Conservation (phyloP, 345 rosid species). For the Mangifera indica region DNA sequence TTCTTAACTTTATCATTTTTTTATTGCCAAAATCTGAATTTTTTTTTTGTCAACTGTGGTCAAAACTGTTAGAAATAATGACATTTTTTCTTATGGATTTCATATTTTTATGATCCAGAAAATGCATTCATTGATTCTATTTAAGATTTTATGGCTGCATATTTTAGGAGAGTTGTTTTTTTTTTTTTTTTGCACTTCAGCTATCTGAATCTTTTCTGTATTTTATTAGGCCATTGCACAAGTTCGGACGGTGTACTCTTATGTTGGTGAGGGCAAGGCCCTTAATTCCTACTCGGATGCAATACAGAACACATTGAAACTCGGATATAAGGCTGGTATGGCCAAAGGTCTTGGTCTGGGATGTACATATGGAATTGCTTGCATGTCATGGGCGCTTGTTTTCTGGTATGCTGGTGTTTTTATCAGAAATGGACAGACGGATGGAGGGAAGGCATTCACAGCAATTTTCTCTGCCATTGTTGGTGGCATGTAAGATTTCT, state of each 20-base stretch:
- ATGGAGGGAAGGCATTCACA: conserved; percentile 98
- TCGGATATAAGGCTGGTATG: conserved; percentile 99
- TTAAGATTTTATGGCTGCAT: neutral
- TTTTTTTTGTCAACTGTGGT: neutral
- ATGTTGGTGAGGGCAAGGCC: conserved; percentile 97
- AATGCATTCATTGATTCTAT: neutral
- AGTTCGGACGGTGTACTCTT: conserved; percentile 93
- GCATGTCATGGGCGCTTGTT: conserved; percentile 99
- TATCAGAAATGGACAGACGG: conserved; percentile 84
- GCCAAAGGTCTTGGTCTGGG: conserved; percentile 99
- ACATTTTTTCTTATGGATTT: neutral
- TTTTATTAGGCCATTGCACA: conserved; percentile 83
- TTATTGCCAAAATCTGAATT: neutral
- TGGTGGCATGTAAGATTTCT: conserved; percentile 87
- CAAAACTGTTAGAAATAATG: neutral
- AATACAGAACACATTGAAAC: conserved; percentile 89
- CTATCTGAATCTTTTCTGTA: conserved; percentile 8
- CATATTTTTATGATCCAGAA: neutral
- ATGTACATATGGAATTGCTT: conserved; percentile 97
- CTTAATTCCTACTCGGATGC: conserved; percentile 87
- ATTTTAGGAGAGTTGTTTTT: neutral
- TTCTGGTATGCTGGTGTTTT: conserved; percentile 99
- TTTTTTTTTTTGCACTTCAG: neutral
- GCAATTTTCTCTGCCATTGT: conserved; percentile 99
- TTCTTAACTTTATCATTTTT: neutral